A percentile compares a stretch with the other conserved stretches of the same genome.
These are phyloP conservation scores for Neoarthrinium moseri DNA, from an alignment of 2,329 filamentous ascomycete genomes.

Conservation along the genomic window DNA sequence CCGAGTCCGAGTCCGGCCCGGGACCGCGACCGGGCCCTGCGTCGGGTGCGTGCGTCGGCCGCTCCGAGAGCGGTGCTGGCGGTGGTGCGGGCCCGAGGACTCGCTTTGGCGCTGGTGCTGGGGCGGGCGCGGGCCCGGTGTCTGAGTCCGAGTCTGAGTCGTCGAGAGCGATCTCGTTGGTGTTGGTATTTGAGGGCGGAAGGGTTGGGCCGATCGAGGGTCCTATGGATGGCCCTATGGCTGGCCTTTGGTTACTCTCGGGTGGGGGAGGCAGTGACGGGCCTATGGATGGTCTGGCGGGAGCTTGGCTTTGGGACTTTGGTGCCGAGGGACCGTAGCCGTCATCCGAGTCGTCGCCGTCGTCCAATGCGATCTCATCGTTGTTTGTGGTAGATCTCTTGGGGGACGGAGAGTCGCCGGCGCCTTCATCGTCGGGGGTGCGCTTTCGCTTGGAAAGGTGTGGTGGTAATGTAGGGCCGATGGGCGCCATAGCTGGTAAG, in stretches of 20 bases:
- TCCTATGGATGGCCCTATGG: slow-evolving; percentile 6
- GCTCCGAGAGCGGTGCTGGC: slow-evolving; percentile 38
- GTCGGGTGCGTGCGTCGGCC: slow-evolving; percentile 24
- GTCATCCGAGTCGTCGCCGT: slow-evolving; percentile 40
- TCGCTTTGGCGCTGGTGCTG: slow-evolving; percentile 22
- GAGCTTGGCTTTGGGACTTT: slow-evolving; percentile 14
- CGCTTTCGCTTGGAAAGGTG: slow-evolving; percentile 65
- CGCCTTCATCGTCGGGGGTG: slow-evolving; percentile 40
- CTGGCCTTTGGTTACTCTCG: slow-evolving; percentile 9
- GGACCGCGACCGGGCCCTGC: slow-evolving; percentile 11
- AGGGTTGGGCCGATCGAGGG: slow-evolving; percentile 14
- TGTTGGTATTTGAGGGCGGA: slow-evolving; percentile 20
- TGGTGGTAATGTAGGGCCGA: slow-evolving; percentile 69
- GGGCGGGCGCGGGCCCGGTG: slow-evolving; percentile 16
- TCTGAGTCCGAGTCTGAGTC: slow-evolving; percentile 13
- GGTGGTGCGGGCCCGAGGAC: slow-evolving; percentile 42
- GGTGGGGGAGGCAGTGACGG: slow-evolving; percentile 21
- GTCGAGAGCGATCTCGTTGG: slow-evolving; percentile 19
- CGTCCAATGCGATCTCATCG: slow-evolving; percentile 46
- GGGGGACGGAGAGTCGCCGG: slow-evolving; percentile 37
- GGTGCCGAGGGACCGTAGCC: slow-evolving; percentile 39
- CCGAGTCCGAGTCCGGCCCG: slow-evolving; percentile 28
- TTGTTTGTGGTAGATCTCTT: slow-evolving; percentile 49
- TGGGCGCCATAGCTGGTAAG: slow-evolving; percentile 72
- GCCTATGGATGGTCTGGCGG: slow-evolving; percentile 19